Base-by-base conservation (phyloP, 257 asterid genomes). In the Hygrophila difformis region DNA sequence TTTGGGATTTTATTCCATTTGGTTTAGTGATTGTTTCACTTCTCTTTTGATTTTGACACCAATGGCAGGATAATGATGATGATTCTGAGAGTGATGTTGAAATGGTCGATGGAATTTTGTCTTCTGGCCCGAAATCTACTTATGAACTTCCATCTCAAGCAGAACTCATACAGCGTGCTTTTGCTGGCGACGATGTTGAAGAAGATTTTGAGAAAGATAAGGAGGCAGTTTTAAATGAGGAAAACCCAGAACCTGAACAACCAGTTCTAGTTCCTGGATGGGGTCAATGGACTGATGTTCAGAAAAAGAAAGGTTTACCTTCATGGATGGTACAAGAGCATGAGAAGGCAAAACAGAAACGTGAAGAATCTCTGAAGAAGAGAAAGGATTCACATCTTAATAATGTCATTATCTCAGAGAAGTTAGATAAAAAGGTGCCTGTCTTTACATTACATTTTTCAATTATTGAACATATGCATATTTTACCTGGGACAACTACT, bases 271-370 rank as follows among this genome's bases (percentile, higher is more conserved):
- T 91, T 57, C 98, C 93, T 48, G 98, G 98, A 23, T 91, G 98
- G 98, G 98, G 98, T 45, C 98, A 82, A 28, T 91, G 98, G 98
- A 76, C 98, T 34, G 47, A 74, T 13, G 36, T 91, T 39, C 98
- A 91, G 65, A 75, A 74, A 53, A 79, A 74, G 91, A 79, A 62
- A 65, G 98, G 95, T 20, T 28, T 84, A 8, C 96, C 98, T 57
- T 70, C 84, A 47, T 82, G 94, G 96, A 78, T 86, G 88, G 58
- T 75, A 61, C 41, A 50, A 62, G 93, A 86, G 62, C 93, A 91
- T 6, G 89, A 86, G 47, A 61, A 31, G 24, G 95, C 92, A 1
- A 82, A 70, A 70, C 74, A 63, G 73, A 78, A 82, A 69, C 73
- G 98, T 63, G 66, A 61, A 42, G 96, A 79, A 74, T 70, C 94